Percentiles rank a stretch among this genome's conserved stretches.
These are phyloP conservation scores for Aspergillus ibericus DNA, from an alignment of 2,329 filamentous ascomycete genomes.

Conservation along the genomic window DNA sequence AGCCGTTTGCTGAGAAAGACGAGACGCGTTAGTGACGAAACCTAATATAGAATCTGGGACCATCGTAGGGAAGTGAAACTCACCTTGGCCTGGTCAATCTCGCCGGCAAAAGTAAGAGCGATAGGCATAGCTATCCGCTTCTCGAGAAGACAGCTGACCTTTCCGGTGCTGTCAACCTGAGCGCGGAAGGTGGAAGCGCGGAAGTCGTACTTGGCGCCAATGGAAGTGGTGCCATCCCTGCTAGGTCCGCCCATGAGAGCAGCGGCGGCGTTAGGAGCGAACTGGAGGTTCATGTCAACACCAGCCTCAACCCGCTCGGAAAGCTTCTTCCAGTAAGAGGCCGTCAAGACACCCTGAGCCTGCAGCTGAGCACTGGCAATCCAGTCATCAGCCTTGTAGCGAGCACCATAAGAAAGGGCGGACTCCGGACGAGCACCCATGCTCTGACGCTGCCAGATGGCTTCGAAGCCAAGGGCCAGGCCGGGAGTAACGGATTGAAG, in stretches of 20 bases:
- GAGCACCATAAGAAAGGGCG: constrained; percentile 82
- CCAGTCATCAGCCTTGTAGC: constrained; percentile 92
- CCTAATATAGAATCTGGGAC: background rate
- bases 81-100: constrained; percentile 95
- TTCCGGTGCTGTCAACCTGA: constrained; percentile 92
- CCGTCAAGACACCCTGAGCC: constrained; percentile 81
- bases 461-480: constrained; percentile 84
- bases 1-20: constrained; percentile 72
- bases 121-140: constrained; percentile 94
- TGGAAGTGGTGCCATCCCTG: constrained; percentile 85
- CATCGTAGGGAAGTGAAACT: constrained; percentile 39
- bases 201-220: constrained; percentile 98
- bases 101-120: constrained; percentile 89
- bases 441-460: constrained; percentile 86
- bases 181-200: constrained; percentile 91
- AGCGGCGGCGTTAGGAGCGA: constrained; percentile 64
- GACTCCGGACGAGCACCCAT: constrained; percentile 87
- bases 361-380: constrained; percentile 87
- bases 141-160: constrained; percentile 88
- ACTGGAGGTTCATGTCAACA: constrained; percentile 88
- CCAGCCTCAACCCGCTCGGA: constrained; percentile 96
- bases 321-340: constrained; percentile 89
- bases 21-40: constrained; percentile 17
- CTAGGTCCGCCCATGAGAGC: constrained; percentile 74
- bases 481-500: constrained; percentile 87